phyloP scores from a whole-genome alignment of 2,329 filamentous ascomycete genomes.

The Arthrobotrys pseudoclavata region DNA sequence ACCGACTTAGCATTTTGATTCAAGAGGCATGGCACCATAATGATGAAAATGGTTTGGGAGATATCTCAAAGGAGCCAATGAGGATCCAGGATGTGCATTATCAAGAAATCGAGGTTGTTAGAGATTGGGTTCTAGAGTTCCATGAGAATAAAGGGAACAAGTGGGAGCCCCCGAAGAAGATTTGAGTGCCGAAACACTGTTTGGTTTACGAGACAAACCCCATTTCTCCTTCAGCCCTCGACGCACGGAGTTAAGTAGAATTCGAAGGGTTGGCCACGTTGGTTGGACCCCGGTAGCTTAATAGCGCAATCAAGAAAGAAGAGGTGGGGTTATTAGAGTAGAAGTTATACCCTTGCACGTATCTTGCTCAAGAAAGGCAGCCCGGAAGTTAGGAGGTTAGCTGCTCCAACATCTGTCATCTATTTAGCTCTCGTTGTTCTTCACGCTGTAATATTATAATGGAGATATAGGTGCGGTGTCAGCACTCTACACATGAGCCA shows the following conservation, averaged over 20 bases:
- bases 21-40: conserved; percentile 83
- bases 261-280: no score
- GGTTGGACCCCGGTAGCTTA: not conserved
- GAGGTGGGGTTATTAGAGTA: no score
- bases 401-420: not conserved
- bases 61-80: conserved; percentile 51
- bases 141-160: conserved; percentile 26
- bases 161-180: conserved; percentile 13
- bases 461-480: not conserved
- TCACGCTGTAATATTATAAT: not conserved
- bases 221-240: no score
- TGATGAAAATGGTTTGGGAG: conserved; percentile 77
- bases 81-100: conserved; percentile 50
- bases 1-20: conserved; percentile 72
- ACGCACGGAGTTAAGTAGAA: no score
- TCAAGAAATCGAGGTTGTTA: conserved; percentile 38
- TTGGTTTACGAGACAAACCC: conserved; percentile 6
- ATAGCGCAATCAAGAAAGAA: no score
- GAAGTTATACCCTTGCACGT: no score
- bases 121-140: conserved; percentile 44
- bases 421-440: not conserved
- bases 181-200: not conserved
- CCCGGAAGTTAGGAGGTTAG: no score
- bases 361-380: no score
- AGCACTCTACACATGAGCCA: conserved; percentile 2